Evolutionary conservation across 2,329 filamentous ascomycete species (phyloP).

Genomic region (Aureobasidium sp.): DNA sequence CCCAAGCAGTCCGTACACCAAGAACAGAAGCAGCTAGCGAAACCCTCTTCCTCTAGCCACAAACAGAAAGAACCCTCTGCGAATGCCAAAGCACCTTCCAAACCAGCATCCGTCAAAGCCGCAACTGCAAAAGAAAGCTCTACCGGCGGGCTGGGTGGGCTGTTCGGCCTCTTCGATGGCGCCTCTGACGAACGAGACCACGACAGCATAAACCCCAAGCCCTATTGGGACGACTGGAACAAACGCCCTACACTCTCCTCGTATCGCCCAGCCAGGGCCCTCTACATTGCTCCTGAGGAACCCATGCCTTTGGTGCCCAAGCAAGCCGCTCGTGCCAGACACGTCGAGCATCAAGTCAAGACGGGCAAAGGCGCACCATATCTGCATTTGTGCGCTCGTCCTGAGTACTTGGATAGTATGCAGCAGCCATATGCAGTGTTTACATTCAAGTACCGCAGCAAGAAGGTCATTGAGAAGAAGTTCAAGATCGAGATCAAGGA

Average conservation of each 20-base stretch:
- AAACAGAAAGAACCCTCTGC: not conserved
- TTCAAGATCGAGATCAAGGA: constrained; percentile 21
- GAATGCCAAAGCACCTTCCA: constrained; percentile 12
- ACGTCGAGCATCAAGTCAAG: constrained; percentile 25
- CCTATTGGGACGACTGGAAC: constrained; percentile 26
- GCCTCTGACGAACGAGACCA: constrained; percentile 18
- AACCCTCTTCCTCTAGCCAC: not conserved
- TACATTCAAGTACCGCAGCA: constrained; percentile 38
- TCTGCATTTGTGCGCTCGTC: constrained; percentile 27
- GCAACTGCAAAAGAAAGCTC: not conserved
- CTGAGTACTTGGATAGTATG: constrained; percentile 34
- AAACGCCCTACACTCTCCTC: not conserved
- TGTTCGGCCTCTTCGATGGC: constrained; percentile 28
- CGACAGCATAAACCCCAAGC: constrained; percentile 16
- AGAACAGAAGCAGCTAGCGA: not conserved
- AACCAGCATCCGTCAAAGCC: constrained; percentile 1
- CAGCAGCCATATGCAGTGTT: constrained; percentile 37
- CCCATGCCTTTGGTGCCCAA: constrained; percentile 19
- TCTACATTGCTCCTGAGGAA: constrained; percentile 24
- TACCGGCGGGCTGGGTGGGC: constrained; percentile 20
- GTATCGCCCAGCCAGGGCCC: constrained; percentile 15
- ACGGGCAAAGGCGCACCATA: constrained; percentile 30
- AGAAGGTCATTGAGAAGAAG: constrained; percentile 26
- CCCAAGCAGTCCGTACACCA: not conserved
- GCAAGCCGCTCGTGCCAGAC: not conserved